Evolutionary conservation across 495 filamentous ascomycete species (phyloP).

Genomic region (Margaritispora aquatica): DNA sequence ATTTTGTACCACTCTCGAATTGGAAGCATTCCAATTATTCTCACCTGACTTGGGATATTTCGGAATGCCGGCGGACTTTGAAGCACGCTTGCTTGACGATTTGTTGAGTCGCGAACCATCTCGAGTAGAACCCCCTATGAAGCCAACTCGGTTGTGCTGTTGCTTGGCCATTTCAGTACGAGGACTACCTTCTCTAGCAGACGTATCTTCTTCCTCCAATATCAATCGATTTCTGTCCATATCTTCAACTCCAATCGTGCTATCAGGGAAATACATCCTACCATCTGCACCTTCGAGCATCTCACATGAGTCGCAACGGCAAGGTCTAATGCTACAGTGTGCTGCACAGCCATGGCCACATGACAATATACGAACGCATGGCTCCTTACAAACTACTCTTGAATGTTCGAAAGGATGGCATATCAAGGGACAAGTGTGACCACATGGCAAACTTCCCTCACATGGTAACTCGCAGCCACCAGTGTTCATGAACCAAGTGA

Average conservation of each 20-base stretch:
- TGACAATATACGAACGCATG: conserved; percentile 6
- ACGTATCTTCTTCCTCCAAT: not conserved
- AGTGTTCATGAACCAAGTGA: conserved; percentile 42
- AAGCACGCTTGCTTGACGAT: no score
- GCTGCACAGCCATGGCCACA: conserved; percentile 30
- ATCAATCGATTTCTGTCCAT: not conserved
- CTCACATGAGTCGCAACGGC: conserved; percentile 10
- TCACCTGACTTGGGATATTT: no score
- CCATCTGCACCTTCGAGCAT: not conserved
- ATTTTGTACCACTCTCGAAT: no score
- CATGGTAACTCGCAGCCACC: conserved; percentile 57
- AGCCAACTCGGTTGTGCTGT: no score
- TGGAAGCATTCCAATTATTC: no score
- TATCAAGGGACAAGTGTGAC: conserved; percentile 37
- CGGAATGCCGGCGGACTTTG: no score
- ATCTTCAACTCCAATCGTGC: not conserved
- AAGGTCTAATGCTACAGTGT: conserved; percentile 8
- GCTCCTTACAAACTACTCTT: conserved; percentile 3
- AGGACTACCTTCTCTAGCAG: no score
- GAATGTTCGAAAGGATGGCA: conserved; percentile 41
- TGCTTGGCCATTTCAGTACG: no score
- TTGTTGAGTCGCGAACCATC: no score
- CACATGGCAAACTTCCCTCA: conserved; percentile 34
- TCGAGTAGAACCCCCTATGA: no score
- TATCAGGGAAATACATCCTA: not conserved